Evolutionary conservation across 148 eudicot genomes (phyloP).

Genomic region (Amaranthus palmeri): DNA sequence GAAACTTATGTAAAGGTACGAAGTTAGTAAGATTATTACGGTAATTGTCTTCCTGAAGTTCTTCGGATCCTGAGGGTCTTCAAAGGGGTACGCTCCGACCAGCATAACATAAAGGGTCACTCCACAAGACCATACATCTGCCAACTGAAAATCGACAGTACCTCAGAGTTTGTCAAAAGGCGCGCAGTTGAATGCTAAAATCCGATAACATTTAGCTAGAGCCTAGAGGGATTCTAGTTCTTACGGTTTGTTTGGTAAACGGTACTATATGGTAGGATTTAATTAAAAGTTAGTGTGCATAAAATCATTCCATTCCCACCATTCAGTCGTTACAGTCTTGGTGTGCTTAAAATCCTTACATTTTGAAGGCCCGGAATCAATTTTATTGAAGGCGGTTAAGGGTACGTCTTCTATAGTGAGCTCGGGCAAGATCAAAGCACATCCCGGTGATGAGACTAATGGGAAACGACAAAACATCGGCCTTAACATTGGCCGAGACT

Average conservation of each 20-base stretch:
- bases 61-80: constrained; percentile 73
- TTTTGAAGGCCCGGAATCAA: too few relatives aligned
- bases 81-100: constrained; percentile 86
- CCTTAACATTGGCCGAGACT: not conserved
- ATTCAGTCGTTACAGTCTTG: too few relatives aligned
- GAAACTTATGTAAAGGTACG: not conserved
- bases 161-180: not conserved
- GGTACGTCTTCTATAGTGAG: too few relatives aligned
- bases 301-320: too few relatives aligned
- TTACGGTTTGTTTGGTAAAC: too few relatives aligned
- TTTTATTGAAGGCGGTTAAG: too few relatives aligned
- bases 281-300: too few relatives aligned
- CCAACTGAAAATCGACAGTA: constrained; percentile 42
- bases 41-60: constrained; percentile 73
- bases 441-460: not conserved
- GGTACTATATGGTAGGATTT: too few relatives aligned
- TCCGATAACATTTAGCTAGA: not conserved
- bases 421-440: too few relatives aligned
- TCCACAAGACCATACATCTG: constrained; percentile 94
- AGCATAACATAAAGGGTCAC: constrained; percentile 84
- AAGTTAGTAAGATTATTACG: constrained; percentile 25
- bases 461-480: not conserved
- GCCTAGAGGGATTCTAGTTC: too few relatives aligned
- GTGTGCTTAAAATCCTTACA: too few relatives aligned
- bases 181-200: not conserved